Base-by-base conservation (phyloP, 2,329 filamentous ascomycete species). In the Emydomyces testavorans region DNA sequence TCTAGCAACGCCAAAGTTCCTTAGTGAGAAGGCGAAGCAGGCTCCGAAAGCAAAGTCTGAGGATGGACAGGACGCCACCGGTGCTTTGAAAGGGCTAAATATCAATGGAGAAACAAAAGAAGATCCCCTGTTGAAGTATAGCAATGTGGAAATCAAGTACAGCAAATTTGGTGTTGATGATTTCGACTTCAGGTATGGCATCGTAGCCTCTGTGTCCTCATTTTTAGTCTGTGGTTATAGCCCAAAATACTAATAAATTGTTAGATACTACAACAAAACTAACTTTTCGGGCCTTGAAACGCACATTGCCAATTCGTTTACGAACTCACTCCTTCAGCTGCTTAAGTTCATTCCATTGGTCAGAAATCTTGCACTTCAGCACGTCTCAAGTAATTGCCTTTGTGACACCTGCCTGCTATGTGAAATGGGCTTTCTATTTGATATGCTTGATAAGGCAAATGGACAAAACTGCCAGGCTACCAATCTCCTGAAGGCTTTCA, bases 121-220 rank as follows among this genome's bases (percentile, higher is more conserved):
- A 34, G 88, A 94, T 49, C 83, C 92, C 3, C 84, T 90, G 18
- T 77, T 85, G 6, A 86, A 92, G 71, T 98, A 98, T 64, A 82
- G 85, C 54, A 89, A 88, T 58, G 85, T 95, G 8, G 90, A 96
- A 64, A 98, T 98, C 69, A 95, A 95, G 63, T 98, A 96, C 71
- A 95, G 90, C 73, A 93, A 88, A 62, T 98, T 95, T 65, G 92
- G 92, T 16, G 88, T 98, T n/a, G 90, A 96, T 59, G 93, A 98
- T 65, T 98, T 98, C 63, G 92, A 98, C 65, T 98, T 98, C 67
- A 83, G 84, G 80, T 95, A 84, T 65, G 95, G 10, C 6, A 11
- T 23, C 29, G 48, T n/a, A 6, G 16, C 11, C 24, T n/a, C 29
- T 21, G 6, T 24, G 5, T 11, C 10, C 31, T 28, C 23, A 31